Conservation (phyloP, 2,329 filamentous ascomycete genomes). For the Myriosclerotinia curreyana region DNA sequence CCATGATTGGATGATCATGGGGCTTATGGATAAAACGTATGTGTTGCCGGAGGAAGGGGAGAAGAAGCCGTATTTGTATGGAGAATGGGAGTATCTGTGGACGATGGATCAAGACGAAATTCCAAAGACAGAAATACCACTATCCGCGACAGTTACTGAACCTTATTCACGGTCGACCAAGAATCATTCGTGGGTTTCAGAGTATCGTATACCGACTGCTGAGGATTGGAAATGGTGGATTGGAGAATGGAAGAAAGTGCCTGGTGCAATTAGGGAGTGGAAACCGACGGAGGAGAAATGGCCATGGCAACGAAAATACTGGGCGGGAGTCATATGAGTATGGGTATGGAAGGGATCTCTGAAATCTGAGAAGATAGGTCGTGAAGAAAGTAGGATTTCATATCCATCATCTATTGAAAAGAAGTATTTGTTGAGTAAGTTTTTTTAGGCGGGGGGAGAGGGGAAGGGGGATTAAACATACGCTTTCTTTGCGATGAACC, state of each 20-base stretch:
- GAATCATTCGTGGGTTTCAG: background rate
- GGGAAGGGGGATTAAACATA: background rate
- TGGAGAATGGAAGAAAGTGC: constrained; percentile 7
- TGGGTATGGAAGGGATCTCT: too few species aligned
- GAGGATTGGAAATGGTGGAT: constrained; percentile 9
- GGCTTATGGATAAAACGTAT: background rate
- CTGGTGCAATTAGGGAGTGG: constrained; percentile 1
- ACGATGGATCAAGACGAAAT: background rate
- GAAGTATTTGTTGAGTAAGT: too few species aligned
- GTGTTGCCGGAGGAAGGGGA: background rate
- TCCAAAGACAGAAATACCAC: accelerated
- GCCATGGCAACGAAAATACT: constrained; percentile 1
- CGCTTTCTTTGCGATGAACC: too few species aligned
- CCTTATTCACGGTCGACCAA: background rate
- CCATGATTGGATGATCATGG: background rate
- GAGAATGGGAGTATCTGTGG: constrained; percentile 8
- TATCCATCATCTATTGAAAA: background rate
- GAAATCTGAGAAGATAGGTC: background rate
- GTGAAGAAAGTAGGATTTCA: background rate
- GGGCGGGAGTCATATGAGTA: background rate
- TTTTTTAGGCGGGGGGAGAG: too few species aligned
- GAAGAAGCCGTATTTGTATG: background rate
- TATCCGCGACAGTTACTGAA: accelerated
- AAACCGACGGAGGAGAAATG: background rate
- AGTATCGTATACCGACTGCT: background rate